A percentile compares a stretch with the other conserved stretches of the same genome.
These are phyloP conservation scores for Nissolia schottii DNA, from an alignment of 306 rosid genomes.

Conservation along the genomic window DNA sequence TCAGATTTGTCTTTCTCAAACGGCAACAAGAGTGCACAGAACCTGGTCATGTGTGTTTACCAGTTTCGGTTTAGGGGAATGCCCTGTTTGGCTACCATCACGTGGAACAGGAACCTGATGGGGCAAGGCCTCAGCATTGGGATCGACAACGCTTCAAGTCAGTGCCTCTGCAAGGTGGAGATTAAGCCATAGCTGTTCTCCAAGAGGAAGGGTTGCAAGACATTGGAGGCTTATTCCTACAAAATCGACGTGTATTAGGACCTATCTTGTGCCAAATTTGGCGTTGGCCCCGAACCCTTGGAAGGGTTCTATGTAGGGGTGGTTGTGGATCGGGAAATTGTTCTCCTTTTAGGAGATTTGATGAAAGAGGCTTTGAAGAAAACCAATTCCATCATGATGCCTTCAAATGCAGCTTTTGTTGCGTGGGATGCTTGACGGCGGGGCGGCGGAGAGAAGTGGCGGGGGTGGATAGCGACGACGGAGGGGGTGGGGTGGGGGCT, in stretches of 20 bases:
- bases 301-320: slow-evolving; percentile 74
- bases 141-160: slow-evolving; percentile 78
- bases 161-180: slow-evolving; percentile 88
- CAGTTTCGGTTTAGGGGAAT: slow-evolving; percentile 72
- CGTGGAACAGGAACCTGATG: slow-evolving; percentile 89
- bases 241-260: slow-evolving; percentile 88
- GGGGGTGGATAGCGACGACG: too few species aligned
- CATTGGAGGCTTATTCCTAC: slow-evolving; percentile 65
- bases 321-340: slow-evolving; percentile 71
- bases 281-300: slow-evolving; percentile 75
- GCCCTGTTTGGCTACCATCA: slow-evolving; percentile 65
- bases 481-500: too few species aligned
- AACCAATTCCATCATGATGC: slow-evolving; percentile 49
- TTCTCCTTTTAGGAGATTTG: slow-evolving; percentile 90
- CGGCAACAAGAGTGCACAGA: slow-evolving; percentile 61
- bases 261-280: slow-evolving; percentile 85
- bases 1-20: slow-evolving; percentile 87
- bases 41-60: slow-evolving; percentile 71
- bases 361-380: slow-evolving; percentile 89
- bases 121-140: slow-evolving; percentile 85
- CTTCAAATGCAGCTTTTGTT: slow-evolving; percentile 56
- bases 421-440: too few species aligned
- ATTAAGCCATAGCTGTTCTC: slow-evolving; percentile 93
- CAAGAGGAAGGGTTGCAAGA: slow-evolving; percentile 86
- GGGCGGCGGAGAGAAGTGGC: too few species aligned